Percentiles rank a stretch among this genome's conserved stretches.
Conservation (phyloP, 345 rosid species). For the Aethionema arabicum region DNA sequence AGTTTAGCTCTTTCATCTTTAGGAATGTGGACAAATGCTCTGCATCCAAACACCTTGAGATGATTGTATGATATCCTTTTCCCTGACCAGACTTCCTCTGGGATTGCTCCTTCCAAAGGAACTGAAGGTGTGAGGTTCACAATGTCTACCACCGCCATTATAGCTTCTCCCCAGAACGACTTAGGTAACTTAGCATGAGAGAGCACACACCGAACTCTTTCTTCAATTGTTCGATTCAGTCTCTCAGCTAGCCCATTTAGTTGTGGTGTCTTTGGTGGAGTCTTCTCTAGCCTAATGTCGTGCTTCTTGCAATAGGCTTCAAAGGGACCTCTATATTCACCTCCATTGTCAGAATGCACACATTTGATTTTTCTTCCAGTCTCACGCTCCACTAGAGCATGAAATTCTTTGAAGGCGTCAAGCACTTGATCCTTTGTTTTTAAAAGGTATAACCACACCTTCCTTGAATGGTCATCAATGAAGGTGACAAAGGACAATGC, state of each 20-base stretch:
- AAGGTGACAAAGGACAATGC: neutral
- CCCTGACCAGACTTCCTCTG: neutral
- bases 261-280: neutral
- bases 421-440: neutral
- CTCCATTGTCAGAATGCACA: neutral
- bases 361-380: neutral
- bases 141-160: too few species aligned
- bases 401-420: neutral
- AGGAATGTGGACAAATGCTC: neutral
- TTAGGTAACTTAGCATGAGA: too few species aligned
- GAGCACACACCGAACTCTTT: too few species aligned
- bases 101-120: too few species aligned
- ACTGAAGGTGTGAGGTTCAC: too few species aligned
- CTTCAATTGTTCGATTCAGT: too few species aligned
- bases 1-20: neutral
- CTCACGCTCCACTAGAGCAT: neutral
- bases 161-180: too few species aligned
- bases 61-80: neutral
- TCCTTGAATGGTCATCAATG: neutral
- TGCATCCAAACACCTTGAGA: neutral
- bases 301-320: neutral
- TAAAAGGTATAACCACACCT: neutral
- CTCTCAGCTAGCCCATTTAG: neutral
- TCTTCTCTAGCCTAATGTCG: neutral
- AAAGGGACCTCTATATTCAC: neutral